These are phyloP conservation scores for Leishmania tropica DNA, from an alignment of 208 protist genomes.

Conservation along the genomic window DNA sequence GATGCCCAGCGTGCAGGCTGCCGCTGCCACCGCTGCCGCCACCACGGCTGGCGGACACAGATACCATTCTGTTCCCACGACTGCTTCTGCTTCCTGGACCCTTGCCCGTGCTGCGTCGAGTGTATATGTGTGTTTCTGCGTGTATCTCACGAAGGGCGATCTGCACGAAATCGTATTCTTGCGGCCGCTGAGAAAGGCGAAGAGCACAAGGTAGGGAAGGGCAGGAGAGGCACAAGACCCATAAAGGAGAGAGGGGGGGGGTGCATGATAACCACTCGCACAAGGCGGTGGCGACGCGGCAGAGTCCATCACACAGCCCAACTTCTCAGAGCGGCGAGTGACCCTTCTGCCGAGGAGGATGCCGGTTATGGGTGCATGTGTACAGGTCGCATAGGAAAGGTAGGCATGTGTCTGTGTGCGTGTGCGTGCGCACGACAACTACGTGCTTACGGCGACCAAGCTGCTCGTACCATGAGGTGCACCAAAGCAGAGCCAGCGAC, in stretches of 20 bases:
- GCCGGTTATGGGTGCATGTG: background rate
- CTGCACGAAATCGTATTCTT: background rate
- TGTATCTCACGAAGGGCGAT: background rate
- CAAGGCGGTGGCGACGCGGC: background rate
- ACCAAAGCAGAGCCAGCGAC: no score
- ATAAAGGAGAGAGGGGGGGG: background rate
- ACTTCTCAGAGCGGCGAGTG: background rate
- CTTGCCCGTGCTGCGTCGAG: background rate
- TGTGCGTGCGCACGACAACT: no score
- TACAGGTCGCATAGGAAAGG: background rate
- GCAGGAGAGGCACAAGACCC: background rate
- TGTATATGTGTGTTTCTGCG: background rate
- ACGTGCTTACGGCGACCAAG: no score
- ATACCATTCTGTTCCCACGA: background rate
- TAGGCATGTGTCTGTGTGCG: background rate
- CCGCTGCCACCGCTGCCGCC: background rate
- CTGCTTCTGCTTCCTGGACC: background rate
- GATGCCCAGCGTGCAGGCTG: conserved; percentile 11
- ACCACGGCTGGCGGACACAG: background rate
- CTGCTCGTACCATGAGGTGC: no score
- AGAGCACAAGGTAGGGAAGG: background rate
- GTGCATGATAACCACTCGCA: background rate
- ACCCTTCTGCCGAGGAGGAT: background rate
- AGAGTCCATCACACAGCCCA: background rate
- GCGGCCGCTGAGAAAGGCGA: background rate